phyloP scores from a whole-genome alignment of 306 rosid species.

The Abrus pulchellus region DNA sequence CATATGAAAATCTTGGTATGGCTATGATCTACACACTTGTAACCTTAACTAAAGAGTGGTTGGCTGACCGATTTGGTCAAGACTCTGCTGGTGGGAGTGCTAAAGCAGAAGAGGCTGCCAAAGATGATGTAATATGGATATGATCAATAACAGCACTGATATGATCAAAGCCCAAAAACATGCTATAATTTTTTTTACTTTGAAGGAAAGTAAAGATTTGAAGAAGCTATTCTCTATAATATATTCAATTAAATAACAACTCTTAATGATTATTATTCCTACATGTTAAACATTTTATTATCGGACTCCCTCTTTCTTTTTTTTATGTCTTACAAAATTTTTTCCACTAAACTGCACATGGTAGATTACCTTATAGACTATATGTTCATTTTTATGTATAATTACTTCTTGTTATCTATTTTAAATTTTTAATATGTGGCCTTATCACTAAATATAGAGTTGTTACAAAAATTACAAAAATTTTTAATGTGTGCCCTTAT shows the following conservation, averaged over 20 bases:
- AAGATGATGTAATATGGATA: conserved; percentile 71
- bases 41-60: conserved; percentile 95
- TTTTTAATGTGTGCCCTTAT: no score
- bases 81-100: conserved; percentile 63
- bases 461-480: no score
- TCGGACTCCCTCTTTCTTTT: background rate
- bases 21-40: conserved; percentile 97
- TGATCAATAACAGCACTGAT: conserved; percentile 1
- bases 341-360: background rate
- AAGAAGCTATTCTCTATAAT: background rate
- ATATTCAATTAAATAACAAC: conserved; percentile 1
- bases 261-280: conserved; percentile 11
- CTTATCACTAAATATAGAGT: no score
- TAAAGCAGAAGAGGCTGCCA: conserved; percentile 87
- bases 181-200: background rate
- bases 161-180: conserved; percentile 17
- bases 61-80: conserved; percentile 74
- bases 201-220: background rate
- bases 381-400: conserved; percentile 14
- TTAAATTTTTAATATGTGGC: background rate
- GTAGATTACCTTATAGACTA: conserved; percentile 15
- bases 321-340: background rate
- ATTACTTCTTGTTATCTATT: background rate
- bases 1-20: conserved; percentile 99
- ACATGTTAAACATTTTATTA: background rate